phyloP scores from a whole-genome alignment of 1,284 basidiomycete genomes.

The Tetrapyrgos nigripes region DNA sequence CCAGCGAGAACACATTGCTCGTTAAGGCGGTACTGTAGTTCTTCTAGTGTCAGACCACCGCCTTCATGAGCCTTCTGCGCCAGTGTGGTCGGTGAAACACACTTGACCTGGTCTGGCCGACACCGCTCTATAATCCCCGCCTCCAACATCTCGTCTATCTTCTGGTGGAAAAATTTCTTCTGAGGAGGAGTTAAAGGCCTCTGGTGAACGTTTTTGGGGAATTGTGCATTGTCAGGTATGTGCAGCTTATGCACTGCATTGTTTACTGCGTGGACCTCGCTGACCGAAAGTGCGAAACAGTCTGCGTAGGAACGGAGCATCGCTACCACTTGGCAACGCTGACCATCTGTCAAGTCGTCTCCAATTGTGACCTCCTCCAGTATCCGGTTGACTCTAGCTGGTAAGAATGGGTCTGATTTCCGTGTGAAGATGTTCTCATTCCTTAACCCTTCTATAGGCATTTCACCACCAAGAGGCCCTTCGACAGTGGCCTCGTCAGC shows the following conservation, averaged over 20 bases:
- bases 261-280: conserved; percentile 28
- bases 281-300: conserved; percentile 33
- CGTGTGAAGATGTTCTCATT: conserved; percentile 25
- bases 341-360: conserved; percentile 19
- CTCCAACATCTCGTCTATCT: conserved; percentile 36
- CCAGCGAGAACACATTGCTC: conserved; percentile 32
- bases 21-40: conserved; percentile 36
- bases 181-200: conserved; percentile 35
- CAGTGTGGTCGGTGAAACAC: conserved; percentile 33
- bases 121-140: conserved; percentile 35
- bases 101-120: conserved; percentile 33
- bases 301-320: conserved; percentile 31
- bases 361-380: conserved; percentile 28
- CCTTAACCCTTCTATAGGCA: neutral
- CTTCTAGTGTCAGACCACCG: conserved; percentile 28
- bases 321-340: conserved; percentile 17
- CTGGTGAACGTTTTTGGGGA: conserved; percentile 21
- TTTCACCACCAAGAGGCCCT: conserved; percentile 13
- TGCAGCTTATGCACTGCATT: conserved; percentile 30
- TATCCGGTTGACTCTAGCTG: conserved; percentile 13
- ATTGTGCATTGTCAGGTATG: conserved; percentile 16
- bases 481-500: conserved; percentile 13
- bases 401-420: neutral
- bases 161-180: conserved; percentile 29
- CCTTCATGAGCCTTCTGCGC: conserved; percentile 37